phyloP scores from a whole-genome alignment of 2,329 filamentous ascomycete species.

The Chaetomium globosum region DNA sequence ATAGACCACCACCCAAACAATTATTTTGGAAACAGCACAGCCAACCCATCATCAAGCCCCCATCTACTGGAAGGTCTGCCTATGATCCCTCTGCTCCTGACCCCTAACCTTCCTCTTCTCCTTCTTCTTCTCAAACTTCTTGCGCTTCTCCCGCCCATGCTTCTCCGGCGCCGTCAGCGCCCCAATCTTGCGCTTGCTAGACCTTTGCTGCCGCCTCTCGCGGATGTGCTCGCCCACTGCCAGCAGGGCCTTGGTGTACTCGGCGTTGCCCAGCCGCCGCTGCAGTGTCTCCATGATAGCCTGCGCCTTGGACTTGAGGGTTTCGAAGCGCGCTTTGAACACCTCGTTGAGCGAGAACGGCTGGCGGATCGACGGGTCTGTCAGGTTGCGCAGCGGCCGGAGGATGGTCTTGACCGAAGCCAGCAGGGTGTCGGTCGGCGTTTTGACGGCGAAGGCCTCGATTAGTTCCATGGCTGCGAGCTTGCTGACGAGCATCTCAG shows the following conservation, averaged over 20 bases:
- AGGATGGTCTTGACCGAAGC: slow-evolving; percentile 65
- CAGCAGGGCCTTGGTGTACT: slow-evolving; percentile 74
- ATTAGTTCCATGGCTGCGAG: slow-evolving; percentile 74
- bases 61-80: slow-evolving; percentile 65
- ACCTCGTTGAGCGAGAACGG: slow-evolving; percentile 71
- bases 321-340: slow-evolving; percentile 71
- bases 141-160: slow-evolving; percentile 75
- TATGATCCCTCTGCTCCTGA: slow-evolving; percentile 68
- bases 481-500: slow-evolving; percentile 70
- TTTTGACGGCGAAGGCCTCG: slow-evolving; percentile 66
- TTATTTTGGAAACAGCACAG: neutral
- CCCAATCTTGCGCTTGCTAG: slow-evolving; percentile 86
- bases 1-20: slow-evolving; percentile 5
- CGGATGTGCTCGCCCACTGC: slow-evolving; percentile 73
- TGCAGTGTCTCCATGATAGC: slow-evolving; percentile 82
- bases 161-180: slow-evolving; percentile 80
- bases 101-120: slow-evolving; percentile 79
- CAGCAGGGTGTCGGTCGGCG: slow-evolving; percentile 59
- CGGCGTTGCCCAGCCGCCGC: slow-evolving; percentile 77
- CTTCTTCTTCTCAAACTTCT: slow-evolving; percentile 82
- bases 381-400: slow-evolving; percentile 74
- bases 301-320: slow-evolving; percentile 70
- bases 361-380: slow-evolving; percentile 72
- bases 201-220: slow-evolving; percentile 70
- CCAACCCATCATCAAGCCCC: slow-evolving; percentile 1